phyloP scores from a whole-genome alignment of 768 basidiomycete genomes.

The Lyophyllum semitale region DNA sequence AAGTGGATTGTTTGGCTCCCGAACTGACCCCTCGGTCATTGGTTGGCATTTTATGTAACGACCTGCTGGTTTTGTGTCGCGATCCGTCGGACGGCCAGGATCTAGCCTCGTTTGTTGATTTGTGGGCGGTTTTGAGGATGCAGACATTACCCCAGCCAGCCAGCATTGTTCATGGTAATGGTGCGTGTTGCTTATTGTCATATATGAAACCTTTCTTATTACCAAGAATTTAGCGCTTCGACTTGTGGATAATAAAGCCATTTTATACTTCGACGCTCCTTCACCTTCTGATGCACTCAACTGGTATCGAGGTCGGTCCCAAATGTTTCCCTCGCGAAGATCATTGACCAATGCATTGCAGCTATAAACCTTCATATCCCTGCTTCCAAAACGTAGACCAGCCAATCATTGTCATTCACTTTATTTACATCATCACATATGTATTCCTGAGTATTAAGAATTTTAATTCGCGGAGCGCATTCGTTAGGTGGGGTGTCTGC shows the following conservation, averaged over 20 bases:
- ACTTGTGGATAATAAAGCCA: conserved; percentile 89
- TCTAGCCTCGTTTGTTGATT: conserved; percentile 71
- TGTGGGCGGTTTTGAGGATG: conserved; percentile 98
- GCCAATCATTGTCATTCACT: conserved; percentile 3
- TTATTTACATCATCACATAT: conserved; percentile 17
- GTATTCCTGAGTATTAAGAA: conserved; percentile 20
- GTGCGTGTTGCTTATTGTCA: conserved; percentile 35
- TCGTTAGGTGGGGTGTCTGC: not conserved
- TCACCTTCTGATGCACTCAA: conserved; percentile 83
- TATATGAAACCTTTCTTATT: conserved; percentile 3
- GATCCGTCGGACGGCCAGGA: conserved; percentile 85
- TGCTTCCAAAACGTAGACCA: conserved; percentile 67
- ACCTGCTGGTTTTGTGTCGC: conserved; percentile 88
- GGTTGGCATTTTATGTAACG: conserved; percentile 87
- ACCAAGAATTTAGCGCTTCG: conserved; percentile 60
- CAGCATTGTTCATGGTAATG: conserved; percentile 86
- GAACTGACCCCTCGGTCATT: conserved; percentile 80
- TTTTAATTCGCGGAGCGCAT: conserved; percentile 4
- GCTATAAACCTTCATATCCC: conserved; percentile 91
- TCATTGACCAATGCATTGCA: conserved; percentile 28
- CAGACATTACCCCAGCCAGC: conserved; percentile 90
- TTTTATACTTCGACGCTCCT: conserved; percentile 86
- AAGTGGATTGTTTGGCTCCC: conserved; percentile 89
- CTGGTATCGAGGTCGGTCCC: conserved; percentile 80
- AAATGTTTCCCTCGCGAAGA: not conserved